Evolutionary conservation across 1,139 yeast genomes (phyloP).

Genomic region (Yamadazyma membranifaciens): DNA sequence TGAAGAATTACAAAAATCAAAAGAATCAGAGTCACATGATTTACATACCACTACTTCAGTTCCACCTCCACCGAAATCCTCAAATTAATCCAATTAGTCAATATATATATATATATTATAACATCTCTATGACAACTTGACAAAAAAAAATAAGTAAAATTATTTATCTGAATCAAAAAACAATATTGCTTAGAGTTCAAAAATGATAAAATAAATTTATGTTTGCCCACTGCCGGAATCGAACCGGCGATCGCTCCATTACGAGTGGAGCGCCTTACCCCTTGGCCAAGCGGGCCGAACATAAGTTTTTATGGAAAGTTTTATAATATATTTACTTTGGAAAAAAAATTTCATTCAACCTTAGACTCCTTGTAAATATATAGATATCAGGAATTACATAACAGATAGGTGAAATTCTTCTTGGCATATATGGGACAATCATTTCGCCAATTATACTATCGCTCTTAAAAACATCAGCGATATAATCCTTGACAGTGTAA

Average conservation of each 20-base stretch:
- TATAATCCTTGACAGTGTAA: too few species aligned
- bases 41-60: slow-evolving; percentile 11
- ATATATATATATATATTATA: too few species aligned
- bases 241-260: slow-evolving; percentile 58
- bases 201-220: slow-evolving; percentile 1
- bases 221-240: slow-evolving; percentile 51
- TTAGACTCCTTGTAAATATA: too few species aligned
- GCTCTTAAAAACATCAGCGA: too few species aligned
- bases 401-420: too few species aligned
- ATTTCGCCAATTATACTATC: too few species aligned
- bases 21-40: slow-evolving; percentile 28
- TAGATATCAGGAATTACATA: too few species aligned
- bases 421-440: too few species aligned
- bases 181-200: slow-evolving; percentile 1
- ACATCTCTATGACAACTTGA: too few species aligned
- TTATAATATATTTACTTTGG: neutral
- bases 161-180: neutral
- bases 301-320: neutral
- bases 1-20: slow-evolving; percentile 45
- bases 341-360: too few species aligned
- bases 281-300: slow-evolving; percentile 50
- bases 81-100: too few species aligned
- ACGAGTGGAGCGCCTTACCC: slow-evolving; percentile 59
- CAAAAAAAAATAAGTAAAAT: neutral
- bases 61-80: slow-evolving; percentile 31